Conservation (phyloP, 495 filamentous ascomycete genomes). For the Penicillium crystallinum region DNA sequence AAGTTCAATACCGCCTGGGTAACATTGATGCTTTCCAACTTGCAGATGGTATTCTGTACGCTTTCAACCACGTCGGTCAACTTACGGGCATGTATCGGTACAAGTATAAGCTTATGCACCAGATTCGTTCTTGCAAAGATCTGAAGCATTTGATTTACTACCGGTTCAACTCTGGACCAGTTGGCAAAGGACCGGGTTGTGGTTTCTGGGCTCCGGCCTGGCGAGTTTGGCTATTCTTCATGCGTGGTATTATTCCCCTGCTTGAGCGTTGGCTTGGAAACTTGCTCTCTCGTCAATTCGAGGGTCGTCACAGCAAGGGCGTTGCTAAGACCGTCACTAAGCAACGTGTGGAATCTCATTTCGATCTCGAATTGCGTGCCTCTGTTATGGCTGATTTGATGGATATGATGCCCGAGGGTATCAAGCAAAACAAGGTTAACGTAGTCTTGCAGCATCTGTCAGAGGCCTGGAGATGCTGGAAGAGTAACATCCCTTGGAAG, state of each 20-base stretch:
- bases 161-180: conserved; percentile 95
- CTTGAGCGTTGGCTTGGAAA: conserved; percentile 98
- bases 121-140: conserved; percentile 98
- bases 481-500: conserved; percentile 99
- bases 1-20: conserved; percentile 95
- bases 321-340: conserved; percentile 99
- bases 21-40: conserved; percentile 99
- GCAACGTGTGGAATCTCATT: conserved; percentile 97
- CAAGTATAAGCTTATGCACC: conserved; percentile 99
- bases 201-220: conserved; percentile 99
- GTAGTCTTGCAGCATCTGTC: conserved; percentile 95
- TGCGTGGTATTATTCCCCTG: conserved; percentile 96
- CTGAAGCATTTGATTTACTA: conserved; percentile 99
- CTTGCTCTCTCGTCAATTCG: conserved; percentile 92
- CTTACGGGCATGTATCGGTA: conserved; percentile 99
- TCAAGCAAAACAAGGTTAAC: conserved; percentile 99
- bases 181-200: conserved; percentile 96
- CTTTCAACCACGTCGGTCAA: conserved; percentile 99
- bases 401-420: conserved; percentile 99
- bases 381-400: conserved; percentile 98
- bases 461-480: conserved; percentile 99
- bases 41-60: conserved; percentile 96
- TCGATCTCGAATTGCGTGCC: conserved; percentile 94
- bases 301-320: conserved; percentile 97
- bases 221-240: conserved; percentile 99